A percentile compares a stretch with the other conserved stretches of the same genome.
These are phyloP conservation scores for Ophiostoma quercus DNA, from an alignment of 2,329 filamentous ascomycete species.

Conservation along the genomic window DNA sequence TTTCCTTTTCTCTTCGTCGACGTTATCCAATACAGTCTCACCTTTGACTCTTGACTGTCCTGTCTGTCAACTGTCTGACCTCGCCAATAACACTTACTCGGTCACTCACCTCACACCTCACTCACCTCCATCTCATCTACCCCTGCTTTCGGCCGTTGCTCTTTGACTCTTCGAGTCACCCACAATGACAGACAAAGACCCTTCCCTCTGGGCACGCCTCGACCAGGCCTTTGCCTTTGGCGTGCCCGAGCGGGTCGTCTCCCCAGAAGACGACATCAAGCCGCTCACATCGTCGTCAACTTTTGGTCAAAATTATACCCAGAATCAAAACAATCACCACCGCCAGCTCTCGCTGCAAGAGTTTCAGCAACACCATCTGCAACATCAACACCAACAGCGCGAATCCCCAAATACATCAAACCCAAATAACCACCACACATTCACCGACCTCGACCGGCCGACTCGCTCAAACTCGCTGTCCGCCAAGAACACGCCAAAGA, in stretches of 20 bases:
- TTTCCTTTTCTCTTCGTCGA: not conserved
- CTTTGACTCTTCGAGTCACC: too few species aligned
- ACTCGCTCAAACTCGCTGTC: too few species aligned
- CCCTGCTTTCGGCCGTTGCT: slow-evolving; percentile 3
- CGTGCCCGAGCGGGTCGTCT: not conserved
- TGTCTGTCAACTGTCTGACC: not conserved
- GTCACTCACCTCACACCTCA: not conserved
- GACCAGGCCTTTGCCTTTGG: slow-evolving; percentile 23
- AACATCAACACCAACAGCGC: too few species aligned
- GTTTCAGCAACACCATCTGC: not conserved
- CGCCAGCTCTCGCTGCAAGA: not conserved
- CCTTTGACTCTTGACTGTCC: not conserved
- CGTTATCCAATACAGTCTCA: not conserved
- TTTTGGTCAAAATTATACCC: too few species aligned
- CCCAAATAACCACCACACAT: not conserved
- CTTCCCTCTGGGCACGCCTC: slow-evolving; percentile 21
- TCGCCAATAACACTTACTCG: not conserved
- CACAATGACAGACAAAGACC: slow-evolving; percentile 13
- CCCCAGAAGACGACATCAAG: too few species aligned
- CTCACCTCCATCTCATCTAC: not conserved
- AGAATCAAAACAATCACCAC: not conserved
- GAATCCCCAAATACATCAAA: not conserved
- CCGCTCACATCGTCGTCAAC: too few species aligned
- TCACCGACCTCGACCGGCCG: too few species aligned
- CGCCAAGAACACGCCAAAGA: not conserved